Evolutionary conservation across 345 rosid species (phyloP), one percentile per base, ranked within the genome.

Genomic region (Erodium maritimum): DNA sequence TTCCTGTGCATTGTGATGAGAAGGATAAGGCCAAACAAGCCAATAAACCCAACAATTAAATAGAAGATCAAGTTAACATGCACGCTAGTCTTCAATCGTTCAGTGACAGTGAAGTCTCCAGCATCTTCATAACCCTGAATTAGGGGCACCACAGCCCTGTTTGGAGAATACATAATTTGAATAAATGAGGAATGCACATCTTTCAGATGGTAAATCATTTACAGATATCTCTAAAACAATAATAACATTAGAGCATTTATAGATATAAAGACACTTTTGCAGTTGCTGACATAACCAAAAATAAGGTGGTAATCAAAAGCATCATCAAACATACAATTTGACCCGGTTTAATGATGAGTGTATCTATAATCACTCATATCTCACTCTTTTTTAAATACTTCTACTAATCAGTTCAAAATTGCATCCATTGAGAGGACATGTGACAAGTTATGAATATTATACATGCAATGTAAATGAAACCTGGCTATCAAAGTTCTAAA

Each of bases 71-170:
- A 81, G 82, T 94, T 94, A 50, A 80, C 95, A 56, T 81, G 99
- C n/a, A 90, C 72, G 50, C 99, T 94, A 61, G 95, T 94, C 87
- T 76, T 85, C 71, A 94, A 71, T 79, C 87, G 81, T 82, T 94
- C 97, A 14, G 81, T 77, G 46, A 90, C 75, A 1, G 93, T 80
- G 63, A 94, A 94, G 77, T 94, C 99, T 60, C 99, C 99, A 56
- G 97, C 99, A 84, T 90, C 99, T 86, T 94, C 99, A 56, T 79
- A 94, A 80, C 99, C 99, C 93, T 90, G 97, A 65, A 94, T 82
- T 71, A 94, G 95, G 77, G 99, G 97, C 76, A 78, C 97, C 78
- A 84, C 96, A 70, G 93, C 95, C 99, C 99, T 94, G 95, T 75
- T 79, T 78, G 79, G 79, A 80, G 75, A 82, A 74, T 70, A 80